Evolutionary conservation across 495 filamentous ascomycete genomes (phyloP), one percentile per base, ranked within the genome.

Genomic region (Daldinia bambusicola): DNA sequence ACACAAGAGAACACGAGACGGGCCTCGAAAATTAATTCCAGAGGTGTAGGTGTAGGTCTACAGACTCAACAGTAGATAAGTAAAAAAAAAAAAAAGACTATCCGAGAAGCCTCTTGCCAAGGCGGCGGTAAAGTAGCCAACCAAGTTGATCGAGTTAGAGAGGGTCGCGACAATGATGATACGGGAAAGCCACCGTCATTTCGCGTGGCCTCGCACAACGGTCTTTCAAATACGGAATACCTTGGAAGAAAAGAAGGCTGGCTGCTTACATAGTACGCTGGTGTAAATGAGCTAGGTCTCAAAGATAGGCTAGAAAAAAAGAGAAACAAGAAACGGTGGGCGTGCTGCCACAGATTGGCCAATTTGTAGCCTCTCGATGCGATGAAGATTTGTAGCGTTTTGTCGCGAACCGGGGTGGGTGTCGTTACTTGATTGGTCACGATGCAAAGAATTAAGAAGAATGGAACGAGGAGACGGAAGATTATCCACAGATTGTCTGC

Each of bases 371-470:
- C 61, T 73, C 70, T 73, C 66, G 58, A 66, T 73, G 66, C 40
- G 31, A 68, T 73, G 70, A 60, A 43, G 41, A 59, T 69, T 41
- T 57, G 65, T 51, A 30, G 61, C 64, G 57, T 60, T 60, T 61
- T 43, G 70, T 73, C 70, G 70, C 70, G 18, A 53, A 50, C 70
- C 30, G 57, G 70, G 70, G 56, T 69, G 50, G 61, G 57, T 5
- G n/a, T 30, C 20, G 66, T 16, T 6, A 45, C 61, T 73, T 73
- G 61, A 73, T 73, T 73, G 70, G 70, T 69, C 41, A 34, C 26
- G 70, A 73, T 73, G 70, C 61, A 73, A 69, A 73, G 70, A 73
- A 73, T 73, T 30, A 13, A 66, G 37, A 38, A 69, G 13, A 45
- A 45, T 62, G 70, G 64, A 66, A 73, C 65, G 51, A 67, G 31